Conservation (phyloP, 164 flowering plant species). For the Euptelea pleiosperma region DNA sequence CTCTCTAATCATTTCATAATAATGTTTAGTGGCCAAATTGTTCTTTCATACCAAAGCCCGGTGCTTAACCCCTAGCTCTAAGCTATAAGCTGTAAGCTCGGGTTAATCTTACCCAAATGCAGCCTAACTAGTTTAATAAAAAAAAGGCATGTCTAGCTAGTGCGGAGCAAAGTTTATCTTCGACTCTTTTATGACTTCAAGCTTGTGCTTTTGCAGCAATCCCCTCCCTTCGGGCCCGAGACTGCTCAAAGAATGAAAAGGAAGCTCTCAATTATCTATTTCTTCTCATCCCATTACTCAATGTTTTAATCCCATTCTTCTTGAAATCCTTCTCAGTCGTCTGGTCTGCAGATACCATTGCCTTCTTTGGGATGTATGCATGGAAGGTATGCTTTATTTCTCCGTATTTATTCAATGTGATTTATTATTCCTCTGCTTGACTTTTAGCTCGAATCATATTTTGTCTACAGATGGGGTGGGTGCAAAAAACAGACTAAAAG, state of each 20-base stretch:
- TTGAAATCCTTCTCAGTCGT: slow-evolving; percentile 88
- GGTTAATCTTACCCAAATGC: too few relatives aligned
- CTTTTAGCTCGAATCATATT: background rate
- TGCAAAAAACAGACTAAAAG: slow-evolving; percentile 42
- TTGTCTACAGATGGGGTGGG: slow-evolving; percentile 56
- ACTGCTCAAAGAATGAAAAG: slow-evolving; percentile 94
- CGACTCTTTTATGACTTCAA: background rate
- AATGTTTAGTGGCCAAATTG: too few relatives aligned
- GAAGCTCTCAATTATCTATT: slow-evolving; percentile 97
- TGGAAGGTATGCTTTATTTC: slow-evolving; percentile 73
- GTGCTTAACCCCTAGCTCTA: too few relatives aligned
- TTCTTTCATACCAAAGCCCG: too few relatives aligned
- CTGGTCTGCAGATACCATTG: slow-evolving; percentile 88
- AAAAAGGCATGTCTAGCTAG: background rate
- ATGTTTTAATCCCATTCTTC: slow-evolving; percentile 85
- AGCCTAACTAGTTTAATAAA: too few relatives aligned
- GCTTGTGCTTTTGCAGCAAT: slow-evolving; percentile 51
- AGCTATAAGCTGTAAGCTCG: too few relatives aligned
- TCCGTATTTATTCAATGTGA: background rate
- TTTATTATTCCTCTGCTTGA: background rate
- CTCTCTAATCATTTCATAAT: background rate
- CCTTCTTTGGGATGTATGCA: slow-evolving; percentile 88
- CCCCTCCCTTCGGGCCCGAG: slow-evolving; percentile 97
- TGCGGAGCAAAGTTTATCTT: background rate
- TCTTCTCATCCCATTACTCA: slow-evolving; percentile 74